A percentile compares a stretch with the other conserved stretches of the same genome.
Evolutionary conservation across 352 stramenopile species (phyloP).

Genomic region (Phytopythium litorale): DNA sequence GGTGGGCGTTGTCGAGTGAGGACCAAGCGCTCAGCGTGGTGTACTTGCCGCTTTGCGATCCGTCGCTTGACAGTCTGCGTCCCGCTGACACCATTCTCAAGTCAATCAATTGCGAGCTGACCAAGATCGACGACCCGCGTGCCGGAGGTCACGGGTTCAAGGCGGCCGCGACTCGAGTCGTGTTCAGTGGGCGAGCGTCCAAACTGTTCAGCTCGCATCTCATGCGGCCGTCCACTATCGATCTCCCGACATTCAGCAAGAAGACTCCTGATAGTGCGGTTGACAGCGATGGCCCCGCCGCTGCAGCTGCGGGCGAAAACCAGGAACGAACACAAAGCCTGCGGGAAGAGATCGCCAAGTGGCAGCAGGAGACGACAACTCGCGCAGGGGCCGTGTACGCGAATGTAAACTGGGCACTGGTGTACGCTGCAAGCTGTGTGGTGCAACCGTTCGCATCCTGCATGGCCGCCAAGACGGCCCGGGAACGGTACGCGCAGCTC

Average conservation of each 20-base stretch:
- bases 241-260: constrained; percentile 26
- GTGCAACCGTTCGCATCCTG: constrained; percentile 32
- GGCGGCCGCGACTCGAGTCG: constrained; percentile 36
- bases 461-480: constrained; percentile 21
- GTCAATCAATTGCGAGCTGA: constrained; percentile 35
- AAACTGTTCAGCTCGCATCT: constrained; percentile 71
- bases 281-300: constrained; percentile 14
- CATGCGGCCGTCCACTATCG: constrained; percentile 56
- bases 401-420: constrained; percentile 19
- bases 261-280: constrained; percentile 8
- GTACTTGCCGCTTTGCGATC: constrained; percentile 49
- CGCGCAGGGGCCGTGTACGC: constrained; percentile 24
- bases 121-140: constrained; percentile 35
- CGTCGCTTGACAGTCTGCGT: constrained; percentile 8
- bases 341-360: constrained; percentile 41
- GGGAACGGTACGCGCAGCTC: constrained; percentile 24
- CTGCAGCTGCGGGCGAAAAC: constrained; percentile 23
- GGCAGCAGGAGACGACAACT: constrained; percentile 31
- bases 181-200: constrained; percentile 66
- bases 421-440: constrained; percentile 27
- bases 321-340: constrained; percentile 29
- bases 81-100: constrained; percentile 34
- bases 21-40: constrained; percentile 49
- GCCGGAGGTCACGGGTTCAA: background rate
- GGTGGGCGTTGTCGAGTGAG: constrained; percentile 29